Percentiles rank a stretch among this genome's conserved stretches.
These are phyloP conservation scores for Teratosphaeria viscida DNA, from an alignment of 2,329 filamentous ascomycete genomes.

Conservation along the genomic window DNA sequence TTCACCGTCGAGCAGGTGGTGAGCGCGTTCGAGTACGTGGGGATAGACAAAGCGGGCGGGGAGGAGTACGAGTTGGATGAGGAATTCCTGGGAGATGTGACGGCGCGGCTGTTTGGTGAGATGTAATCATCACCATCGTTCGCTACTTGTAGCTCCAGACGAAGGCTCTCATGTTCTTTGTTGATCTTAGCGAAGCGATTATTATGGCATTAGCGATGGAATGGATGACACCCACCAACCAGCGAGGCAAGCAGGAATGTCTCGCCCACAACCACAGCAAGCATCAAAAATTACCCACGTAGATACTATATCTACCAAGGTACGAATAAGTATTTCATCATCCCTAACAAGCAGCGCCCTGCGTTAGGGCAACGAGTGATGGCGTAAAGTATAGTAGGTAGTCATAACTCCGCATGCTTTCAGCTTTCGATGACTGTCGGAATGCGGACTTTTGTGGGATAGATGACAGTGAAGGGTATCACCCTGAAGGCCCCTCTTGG, in stretches of 20 bases:
- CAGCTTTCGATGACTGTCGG: too few relatives aligned
- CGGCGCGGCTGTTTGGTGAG: conserved; percentile 73
- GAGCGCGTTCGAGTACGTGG: conserved; percentile 67
- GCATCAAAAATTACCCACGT: background rate
- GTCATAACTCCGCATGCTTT: too few relatives aligned
- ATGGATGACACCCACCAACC: background rate
- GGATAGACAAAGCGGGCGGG: conserved; percentile 68
- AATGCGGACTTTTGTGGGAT: too few relatives aligned
- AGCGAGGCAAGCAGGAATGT: background rate
- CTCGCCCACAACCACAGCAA: background rate
- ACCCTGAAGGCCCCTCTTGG: too few relatives aligned
- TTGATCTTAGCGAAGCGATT: background rate
- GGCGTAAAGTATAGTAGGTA: too few relatives aligned
- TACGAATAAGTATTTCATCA: too few relatives aligned
- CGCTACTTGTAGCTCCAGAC: too few relatives aligned
- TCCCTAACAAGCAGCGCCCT: background rate
- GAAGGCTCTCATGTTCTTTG: background rate
- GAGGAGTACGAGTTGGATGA: conserved; percentile 80
- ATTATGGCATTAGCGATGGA: background rate
- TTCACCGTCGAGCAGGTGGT: conserved; percentile 84
- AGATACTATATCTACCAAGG: too few relatives aligned
- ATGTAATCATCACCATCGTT: conserved; percentile 14
- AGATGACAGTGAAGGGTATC: too few relatives aligned
- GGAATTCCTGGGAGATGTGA: conserved; percentile 83
- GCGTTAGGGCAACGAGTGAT: background rate